Base-by-base conservation (phyloP, 1,284 basidiomycete genomes). In the Stygiomarasmius scandens region DNA sequence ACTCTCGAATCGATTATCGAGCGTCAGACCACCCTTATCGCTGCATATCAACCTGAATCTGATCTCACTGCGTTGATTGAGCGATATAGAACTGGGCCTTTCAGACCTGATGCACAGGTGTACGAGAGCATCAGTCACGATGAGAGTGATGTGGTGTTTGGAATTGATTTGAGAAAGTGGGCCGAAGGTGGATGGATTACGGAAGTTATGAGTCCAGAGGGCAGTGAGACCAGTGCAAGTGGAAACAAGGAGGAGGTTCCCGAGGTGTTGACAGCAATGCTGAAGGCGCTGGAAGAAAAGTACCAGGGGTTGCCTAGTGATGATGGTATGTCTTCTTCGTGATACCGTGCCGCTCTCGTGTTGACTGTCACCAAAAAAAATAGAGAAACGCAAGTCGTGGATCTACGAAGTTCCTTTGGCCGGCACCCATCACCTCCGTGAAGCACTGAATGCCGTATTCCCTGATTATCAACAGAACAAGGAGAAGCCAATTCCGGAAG, bases 361-460 rank as follows among this genome's bases (percentile, higher is more conserved):
- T n/a, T n/a, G n/a, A n/a, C n/a, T n/a, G n/a, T n/a, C n/a, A n/a
- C n/a, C n/a, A n/a, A n/a, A n/a, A n/a, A n/a, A n/a, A 32, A 32
- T 47, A 87, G 96, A 96, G 71, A 90, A 87, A 70, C 86, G 96
- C 61, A 93, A 90, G 74, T 79, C 87, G 1, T 98, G 95, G 96
- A 92, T 98, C 60, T 96, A 97, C 69, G 88, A 92, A 64, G 92
- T 96, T 1, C 93, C 95, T 0, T 80, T 98, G 22, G 77, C 84
- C 2, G 85, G 87, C 27, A 82, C 90, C 4, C 95, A 97, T 67
- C 87, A 89, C 61, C 83, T 97, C 10, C 87, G 95, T 59, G 90
- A 92, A 69, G 81, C 81, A 2, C 78, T 97, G 59, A 95, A 96
- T 68, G 83, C 82, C 22, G 73, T 93, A 11, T 84, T 85, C 4